Evolutionary conservation across 352 stramenopile species (phyloP).

Genomic region (Globisporangium paroecandrum): DNA sequence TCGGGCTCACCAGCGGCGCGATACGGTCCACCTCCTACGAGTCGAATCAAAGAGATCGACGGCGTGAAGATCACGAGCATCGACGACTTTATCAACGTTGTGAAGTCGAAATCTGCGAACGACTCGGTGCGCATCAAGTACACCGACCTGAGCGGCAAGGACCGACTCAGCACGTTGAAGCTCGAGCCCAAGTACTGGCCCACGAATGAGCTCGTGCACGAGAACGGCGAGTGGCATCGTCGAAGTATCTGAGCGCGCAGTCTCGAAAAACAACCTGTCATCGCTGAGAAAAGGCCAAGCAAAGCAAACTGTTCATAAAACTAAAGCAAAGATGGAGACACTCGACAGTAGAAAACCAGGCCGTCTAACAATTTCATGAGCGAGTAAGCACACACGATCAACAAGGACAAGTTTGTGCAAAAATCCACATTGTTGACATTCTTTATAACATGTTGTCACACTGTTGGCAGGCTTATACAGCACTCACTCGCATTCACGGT

Average conservation of each 20-base stretch:
- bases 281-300: background rate
- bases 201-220: slow-evolving; percentile 80
- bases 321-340: background rate
- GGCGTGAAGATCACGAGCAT: slow-evolving; percentile 83
- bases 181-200: slow-evolving; percentile 89
- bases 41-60: slow-evolving; percentile 90
- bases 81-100: slow-evolving; percentile 85
- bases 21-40: slow-evolving; percentile 84
- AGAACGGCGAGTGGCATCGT: slow-evolving; percentile 76
- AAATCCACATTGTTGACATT: background rate
- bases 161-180: slow-evolving; percentile 86
- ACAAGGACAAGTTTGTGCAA: background rate
- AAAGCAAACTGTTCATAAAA: background rate
- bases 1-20: slow-evolving; percentile 85
- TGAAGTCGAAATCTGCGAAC: slow-evolving; percentile 52
- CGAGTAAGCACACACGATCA: background rate
- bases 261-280: background rate
- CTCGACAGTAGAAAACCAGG: background rate
- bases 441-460: background rate
- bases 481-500: slow-evolving; percentile 8
- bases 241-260: slow-evolving; percentile 31
- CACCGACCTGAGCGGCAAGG: slow-evolving; percentile 84
- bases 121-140: slow-evolving; percentile 89
- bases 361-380: background rate
- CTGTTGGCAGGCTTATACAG: background rate